Evolutionary conservation across 768 basidiomycete genomes (phyloP).

Genomic region (Pholiota conissans): DNA sequence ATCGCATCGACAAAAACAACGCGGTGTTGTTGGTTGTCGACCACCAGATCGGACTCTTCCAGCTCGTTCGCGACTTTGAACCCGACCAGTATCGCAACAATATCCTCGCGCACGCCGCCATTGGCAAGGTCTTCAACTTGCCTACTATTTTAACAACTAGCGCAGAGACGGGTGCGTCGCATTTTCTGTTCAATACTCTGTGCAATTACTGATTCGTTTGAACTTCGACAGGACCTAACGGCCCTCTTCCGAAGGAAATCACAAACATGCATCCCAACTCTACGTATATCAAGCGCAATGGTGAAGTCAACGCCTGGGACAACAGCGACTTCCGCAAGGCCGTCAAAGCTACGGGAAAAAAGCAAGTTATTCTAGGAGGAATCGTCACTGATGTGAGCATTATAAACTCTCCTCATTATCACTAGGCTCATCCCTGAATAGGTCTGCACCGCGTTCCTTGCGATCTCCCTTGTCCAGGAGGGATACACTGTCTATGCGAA

Average conservation of each 20-base stretch:
- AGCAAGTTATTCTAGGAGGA: slow-evolving; percentile 50
- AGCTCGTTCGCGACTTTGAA: slow-evolving; percentile 41
- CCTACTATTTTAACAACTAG: slow-evolving; percentile 47
- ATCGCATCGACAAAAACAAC: slow-evolving; percentile 43
- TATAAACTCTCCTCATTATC: background rate
- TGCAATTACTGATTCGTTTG: background rate
- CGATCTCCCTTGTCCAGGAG: slow-evolving; percentile 43
- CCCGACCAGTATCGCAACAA: slow-evolving; percentile 42
- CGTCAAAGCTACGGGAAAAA: slow-evolving; percentile 47
- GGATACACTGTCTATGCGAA: slow-evolving; percentile 51
- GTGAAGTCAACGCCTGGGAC: slow-evolving; percentile 55
- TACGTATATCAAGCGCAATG: slow-evolving; percentile 44
- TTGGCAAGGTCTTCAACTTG: slow-evolving; percentile 45
- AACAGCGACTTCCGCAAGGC: slow-evolving; percentile 46
- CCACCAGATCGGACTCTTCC: slow-evolving; percentile 49
- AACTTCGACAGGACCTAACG: slow-evolving; percentile 40
- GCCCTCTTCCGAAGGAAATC: slow-evolving; percentile 46
- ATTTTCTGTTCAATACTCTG: background rate
- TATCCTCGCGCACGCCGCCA: slow-evolving; percentile 46
- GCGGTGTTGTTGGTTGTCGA: slow-evolving; percentile 46
- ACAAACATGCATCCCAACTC: slow-evolving; percentile 44
- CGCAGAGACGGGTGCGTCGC: slow-evolving; percentile 37
- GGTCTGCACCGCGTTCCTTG: slow-evolving; percentile 51
- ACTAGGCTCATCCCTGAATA: slow-evolving; percentile 15
- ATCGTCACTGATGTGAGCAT: slow-evolving; percentile 48